Evolutionary conservation across 2,329 filamentous ascomycete species (phyloP).

Genomic region (Penicillium sp.): DNA sequence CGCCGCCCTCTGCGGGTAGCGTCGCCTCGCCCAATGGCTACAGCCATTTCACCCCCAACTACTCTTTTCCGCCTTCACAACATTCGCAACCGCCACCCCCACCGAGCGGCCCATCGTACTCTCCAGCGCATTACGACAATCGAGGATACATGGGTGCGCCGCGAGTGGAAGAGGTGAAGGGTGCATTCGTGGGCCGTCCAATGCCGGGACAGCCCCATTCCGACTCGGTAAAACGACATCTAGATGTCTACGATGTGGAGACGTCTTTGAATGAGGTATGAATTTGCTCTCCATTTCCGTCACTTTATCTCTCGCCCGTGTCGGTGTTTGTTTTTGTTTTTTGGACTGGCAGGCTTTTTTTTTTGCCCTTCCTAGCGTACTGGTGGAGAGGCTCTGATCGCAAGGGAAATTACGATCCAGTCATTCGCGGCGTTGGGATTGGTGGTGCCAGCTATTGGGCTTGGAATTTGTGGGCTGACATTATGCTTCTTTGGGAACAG

Average conservation of each 20-base stretch:
- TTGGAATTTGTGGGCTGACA: constrained; percentile 14
- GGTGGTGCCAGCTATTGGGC: constrained; percentile 2
- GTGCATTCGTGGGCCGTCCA: constrained; percentile 30
- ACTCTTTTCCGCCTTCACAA: constrained; percentile 34
- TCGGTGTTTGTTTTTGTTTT: neutral
- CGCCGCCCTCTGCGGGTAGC: constrained; percentile 39
- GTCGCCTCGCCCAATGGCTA: constrained; percentile 46
- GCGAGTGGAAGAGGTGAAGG: constrained; percentile 41
- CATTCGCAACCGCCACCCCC: constrained; percentile 27
- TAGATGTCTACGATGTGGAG: constrained; percentile 64
- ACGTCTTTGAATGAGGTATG: constrained; percentile 52
- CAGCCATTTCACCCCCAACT: constrained; percentile 36
- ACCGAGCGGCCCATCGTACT: constrained; percentile 35
- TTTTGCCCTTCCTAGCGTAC: neutral
- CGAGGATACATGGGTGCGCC: constrained; percentile 33
- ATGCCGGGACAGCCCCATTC: constrained; percentile 38
- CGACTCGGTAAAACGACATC: constrained; percentile 62
- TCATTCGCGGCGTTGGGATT: constrained; percentile 5
- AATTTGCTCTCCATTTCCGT: constrained; percentile 3
- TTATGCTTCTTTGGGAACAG: constrained; percentile 31
- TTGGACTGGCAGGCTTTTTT: neutral
- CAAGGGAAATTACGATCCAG: constrained; percentile 14
- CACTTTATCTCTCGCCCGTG: neutral
- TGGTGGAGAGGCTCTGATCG: neutral
- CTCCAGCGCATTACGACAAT: constrained; percentile 34